phyloP scores from a whole-genome alignment of 2,329 filamentous ascomycete genomes.

The Ophiostoma quercus region DNA sequence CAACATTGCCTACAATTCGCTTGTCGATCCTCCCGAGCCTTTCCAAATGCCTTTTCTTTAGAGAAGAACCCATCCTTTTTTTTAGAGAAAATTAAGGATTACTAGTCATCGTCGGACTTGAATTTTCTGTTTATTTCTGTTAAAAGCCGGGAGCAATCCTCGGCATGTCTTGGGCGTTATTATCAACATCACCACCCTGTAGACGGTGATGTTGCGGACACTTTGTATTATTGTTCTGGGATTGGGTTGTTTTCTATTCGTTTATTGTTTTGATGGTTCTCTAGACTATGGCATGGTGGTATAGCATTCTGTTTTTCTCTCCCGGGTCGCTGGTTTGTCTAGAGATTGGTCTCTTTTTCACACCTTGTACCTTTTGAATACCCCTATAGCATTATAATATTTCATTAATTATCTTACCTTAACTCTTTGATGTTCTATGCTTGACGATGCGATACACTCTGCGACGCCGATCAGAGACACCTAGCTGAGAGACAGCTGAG shows the following conservation, averaged over 20 bases:
- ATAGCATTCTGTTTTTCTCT: not conserved
- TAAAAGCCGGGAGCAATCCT: constrained; percentile 1
- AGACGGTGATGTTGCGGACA: constrained; percentile 19
- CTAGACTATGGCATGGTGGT: not conserved
- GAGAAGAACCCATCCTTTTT: too few species aligned
- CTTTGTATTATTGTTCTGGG: not conserved
- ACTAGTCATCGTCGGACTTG: too few species aligned
- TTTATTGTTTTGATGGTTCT: not conserved
- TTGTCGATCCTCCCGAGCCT: not conserved
- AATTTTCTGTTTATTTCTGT: too few species aligned
- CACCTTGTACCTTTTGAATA: constrained; percentile 16
- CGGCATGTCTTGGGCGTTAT: not conserved
- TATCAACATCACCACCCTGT: constrained; percentile 18
- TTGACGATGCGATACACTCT: too few species aligned
- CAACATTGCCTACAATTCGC: constrained; percentile 58
- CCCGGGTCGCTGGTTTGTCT: not conserved
- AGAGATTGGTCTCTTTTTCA: not conserved
- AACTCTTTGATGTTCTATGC: too few species aligned
- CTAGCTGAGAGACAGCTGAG: too few species aligned
- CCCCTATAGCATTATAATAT: constrained; percentile 22
- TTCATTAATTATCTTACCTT: not conserved
- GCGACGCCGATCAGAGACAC: too few species aligned
- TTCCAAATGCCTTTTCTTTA: constrained; percentile 1
- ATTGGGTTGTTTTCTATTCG: not conserved
- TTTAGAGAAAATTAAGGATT: too few species aligned